Percentiles rank a stretch among this genome's conserved stretches.
phyloP scores from a whole-genome alignment of 2,329 filamentous ascomycete species.

The Bisporella sp. region DNA sequence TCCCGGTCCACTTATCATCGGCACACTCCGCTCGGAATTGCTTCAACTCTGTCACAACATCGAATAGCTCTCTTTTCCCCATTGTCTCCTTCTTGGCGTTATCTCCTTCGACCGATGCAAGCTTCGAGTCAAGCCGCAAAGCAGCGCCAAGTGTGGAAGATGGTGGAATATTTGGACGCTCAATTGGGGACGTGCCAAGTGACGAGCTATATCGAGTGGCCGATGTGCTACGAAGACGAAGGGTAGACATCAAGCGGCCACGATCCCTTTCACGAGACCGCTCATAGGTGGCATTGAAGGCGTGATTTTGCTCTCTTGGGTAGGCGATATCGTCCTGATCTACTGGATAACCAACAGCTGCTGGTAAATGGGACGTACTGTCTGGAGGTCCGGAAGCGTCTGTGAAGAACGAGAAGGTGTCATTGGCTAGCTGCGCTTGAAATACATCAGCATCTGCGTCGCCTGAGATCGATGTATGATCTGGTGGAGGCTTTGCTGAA shows the following conservation, averaged over 20 bases:
- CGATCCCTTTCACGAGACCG: slow-evolving; percentile 6
- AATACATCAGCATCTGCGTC: slow-evolving; percentile 22
- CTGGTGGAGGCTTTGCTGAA: background rate
- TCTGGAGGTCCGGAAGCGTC: background rate
- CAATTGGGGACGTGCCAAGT: background rate
- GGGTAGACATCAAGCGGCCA: slow-evolving; percentile 12
- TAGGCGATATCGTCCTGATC: background rate
- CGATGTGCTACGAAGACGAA: slow-evolving; percentile 5
- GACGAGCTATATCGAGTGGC: background rate
- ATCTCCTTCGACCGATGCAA: no score
- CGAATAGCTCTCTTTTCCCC: background rate
- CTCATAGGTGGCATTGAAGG: slow-evolving; percentile 16
- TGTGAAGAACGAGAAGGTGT: slow-evolving; percentile 24
- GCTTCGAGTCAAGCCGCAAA: no score
- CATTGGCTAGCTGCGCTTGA: slow-evolving; percentile 2
- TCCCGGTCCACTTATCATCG: no score
- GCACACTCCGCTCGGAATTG: background rate
- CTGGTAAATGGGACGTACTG: background rate
- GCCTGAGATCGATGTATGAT: slow-evolving; percentile 14
- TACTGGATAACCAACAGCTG: background rate
- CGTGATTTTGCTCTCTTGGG: background rate
- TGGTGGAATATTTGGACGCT: no score
- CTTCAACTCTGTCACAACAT: background rate
- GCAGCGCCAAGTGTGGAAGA: no score
- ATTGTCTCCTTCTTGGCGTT: background rate